A percentile compares a stretch with the other conserved stretches of the same genome.
These are phyloP conservation scores for Colletotrichum sp. DNA, from an alignment of 2,329 filamentous ascomycete genomes.

Conservation along the genomic window DNA sequence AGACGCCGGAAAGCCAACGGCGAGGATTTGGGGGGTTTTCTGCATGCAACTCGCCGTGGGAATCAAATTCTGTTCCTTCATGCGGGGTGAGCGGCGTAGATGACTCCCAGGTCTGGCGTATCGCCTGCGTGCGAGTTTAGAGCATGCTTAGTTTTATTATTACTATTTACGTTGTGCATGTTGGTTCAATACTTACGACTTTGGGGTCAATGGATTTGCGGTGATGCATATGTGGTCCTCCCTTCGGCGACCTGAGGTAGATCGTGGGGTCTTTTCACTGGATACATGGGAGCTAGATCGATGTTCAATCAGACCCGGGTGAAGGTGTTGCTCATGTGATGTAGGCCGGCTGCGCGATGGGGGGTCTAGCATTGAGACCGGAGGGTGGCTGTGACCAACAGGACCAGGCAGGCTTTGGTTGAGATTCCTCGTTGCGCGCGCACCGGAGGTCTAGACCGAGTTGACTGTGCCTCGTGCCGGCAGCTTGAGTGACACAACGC, in stretches of 20 bases:
- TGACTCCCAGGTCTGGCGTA: background rate
- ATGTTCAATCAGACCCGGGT: background rate
- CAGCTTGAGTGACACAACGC: background rate
- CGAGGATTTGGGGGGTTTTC: background rate
- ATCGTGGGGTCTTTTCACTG: background rate
- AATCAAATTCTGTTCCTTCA: background rate
- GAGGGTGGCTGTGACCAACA: background rate
- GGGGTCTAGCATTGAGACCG: background rate
- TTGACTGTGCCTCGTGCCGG: background rate
- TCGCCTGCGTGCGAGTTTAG: background rate
- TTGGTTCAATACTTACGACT: background rate
- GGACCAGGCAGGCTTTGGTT: background rate
- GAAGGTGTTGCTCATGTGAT: background rate
- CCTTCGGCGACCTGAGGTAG: background rate
- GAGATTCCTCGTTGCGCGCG: background rate
- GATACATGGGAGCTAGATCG: rapidly evolving
- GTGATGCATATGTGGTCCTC: background rate
- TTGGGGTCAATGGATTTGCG: background rate
- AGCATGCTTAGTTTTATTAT: background rate
- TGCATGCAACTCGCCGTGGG: background rate
- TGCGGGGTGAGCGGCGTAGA: background rate
- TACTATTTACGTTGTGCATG: background rate
- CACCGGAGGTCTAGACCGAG: background rate
- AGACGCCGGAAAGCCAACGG: background rate
- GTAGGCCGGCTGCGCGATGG: background rate